Conservation (phyloP, 1,284 basidiomycete genomes). For the Cryptococcus depauperatus region DNA sequence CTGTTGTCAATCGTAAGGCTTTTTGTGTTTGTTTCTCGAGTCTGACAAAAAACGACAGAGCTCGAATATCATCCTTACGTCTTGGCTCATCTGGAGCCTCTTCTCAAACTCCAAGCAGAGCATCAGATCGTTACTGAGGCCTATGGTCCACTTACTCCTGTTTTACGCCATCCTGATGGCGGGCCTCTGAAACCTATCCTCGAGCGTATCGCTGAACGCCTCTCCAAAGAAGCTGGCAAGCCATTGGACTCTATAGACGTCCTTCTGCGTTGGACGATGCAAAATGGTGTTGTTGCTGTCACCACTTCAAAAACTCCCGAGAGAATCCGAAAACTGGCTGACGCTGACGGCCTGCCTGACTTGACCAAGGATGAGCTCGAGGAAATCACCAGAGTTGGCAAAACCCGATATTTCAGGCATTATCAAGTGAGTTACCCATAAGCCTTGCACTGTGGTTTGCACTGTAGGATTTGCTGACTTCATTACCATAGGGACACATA, state of each 20-base stretch:
- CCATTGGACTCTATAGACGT: conserved; percentile 53
- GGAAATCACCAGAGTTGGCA: conserved; percentile 56
- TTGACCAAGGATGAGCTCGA: conserved; percentile 57
- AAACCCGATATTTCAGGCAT: conserved; percentile 53
- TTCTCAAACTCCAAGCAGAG: conserved; percentile 53
- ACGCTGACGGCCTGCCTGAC: conserved; percentile 49
- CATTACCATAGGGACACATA: conserved; percentile 31
- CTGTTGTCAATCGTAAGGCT: conserved; percentile 58
- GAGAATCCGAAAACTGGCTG: conserved; percentile 58
- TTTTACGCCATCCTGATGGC: conserved; percentile 52
- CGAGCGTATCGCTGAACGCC: conserved; percentile 45
- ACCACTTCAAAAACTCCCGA: conserved; percentile 61
- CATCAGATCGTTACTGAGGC: conserved; percentile 59
- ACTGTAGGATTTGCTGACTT: not conserved
- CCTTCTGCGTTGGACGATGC: conserved; percentile 56
- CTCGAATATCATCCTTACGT: conserved; percentile 72
- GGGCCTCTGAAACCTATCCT: conserved; percentile 54
- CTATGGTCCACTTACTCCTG: conserved; percentile 53
- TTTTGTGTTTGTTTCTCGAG: not conserved
- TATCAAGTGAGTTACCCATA: conserved; percentile 25
- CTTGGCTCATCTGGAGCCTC: conserved; percentile 54
- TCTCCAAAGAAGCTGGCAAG: conserved; percentile 40
- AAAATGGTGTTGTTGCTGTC: conserved; percentile 54
- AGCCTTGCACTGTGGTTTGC: not conserved
- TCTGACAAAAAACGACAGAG: conserved; percentile 35